Evolutionary conservation across 2,329 filamentous ascomycete genomes (phyloP).

Genomic region (Neofusicoccum laricinum): DNA sequence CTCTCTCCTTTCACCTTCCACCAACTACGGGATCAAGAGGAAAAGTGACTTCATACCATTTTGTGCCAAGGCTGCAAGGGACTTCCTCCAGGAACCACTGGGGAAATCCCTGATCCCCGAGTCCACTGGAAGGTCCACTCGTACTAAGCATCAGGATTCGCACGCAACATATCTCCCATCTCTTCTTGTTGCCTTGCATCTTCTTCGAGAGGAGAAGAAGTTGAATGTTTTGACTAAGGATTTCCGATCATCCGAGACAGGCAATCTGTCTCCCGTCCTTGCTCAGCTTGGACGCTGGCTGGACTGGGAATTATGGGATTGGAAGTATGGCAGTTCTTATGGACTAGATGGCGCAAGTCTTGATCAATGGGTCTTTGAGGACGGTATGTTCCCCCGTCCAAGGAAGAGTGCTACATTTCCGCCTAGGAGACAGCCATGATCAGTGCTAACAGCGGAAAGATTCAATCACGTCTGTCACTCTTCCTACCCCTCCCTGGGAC

Average conservation of each 20-base stretch:
- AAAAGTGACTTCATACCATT: constrained; percentile 28
- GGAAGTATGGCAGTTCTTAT: constrained; percentile 53
- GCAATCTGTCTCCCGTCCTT: constrained; percentile 67
- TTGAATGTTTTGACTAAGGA: constrained; percentile 62
- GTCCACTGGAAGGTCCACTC: background rate
- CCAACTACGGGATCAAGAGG: constrained; percentile 19
- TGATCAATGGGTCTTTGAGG: constrained; percentile 56
- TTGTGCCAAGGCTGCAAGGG: constrained; percentile 33
- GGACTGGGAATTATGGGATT: constrained; percentile 65
- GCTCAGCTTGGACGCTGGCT: constrained; percentile 82
- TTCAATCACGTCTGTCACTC: constrained; percentile 7
- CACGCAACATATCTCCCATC: constrained; percentile 54
- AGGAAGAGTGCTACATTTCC: too few relatives aligned
- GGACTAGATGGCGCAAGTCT: constrained; percentile 58
- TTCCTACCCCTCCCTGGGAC: constrained; percentile 34
- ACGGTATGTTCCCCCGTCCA: constrained; percentile 33
- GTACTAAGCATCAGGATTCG: constrained; percentile 12
- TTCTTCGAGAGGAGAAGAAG: constrained; percentile 87
- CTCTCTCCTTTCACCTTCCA: constrained; percentile 17
- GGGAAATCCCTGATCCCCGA: constrained; percentile 25
- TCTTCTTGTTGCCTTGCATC: constrained; percentile 72
- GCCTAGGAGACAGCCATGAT: background rate
- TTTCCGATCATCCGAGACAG: constrained; percentile 42
- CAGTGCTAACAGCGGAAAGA: background rate
- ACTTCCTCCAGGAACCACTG: constrained; percentile 32